Evolutionary conservation across 2,329 filamentous ascomycete species (phyloP), one percentile per base, ranked within the genome.

Genomic region (Monilinia laxa): DNA sequence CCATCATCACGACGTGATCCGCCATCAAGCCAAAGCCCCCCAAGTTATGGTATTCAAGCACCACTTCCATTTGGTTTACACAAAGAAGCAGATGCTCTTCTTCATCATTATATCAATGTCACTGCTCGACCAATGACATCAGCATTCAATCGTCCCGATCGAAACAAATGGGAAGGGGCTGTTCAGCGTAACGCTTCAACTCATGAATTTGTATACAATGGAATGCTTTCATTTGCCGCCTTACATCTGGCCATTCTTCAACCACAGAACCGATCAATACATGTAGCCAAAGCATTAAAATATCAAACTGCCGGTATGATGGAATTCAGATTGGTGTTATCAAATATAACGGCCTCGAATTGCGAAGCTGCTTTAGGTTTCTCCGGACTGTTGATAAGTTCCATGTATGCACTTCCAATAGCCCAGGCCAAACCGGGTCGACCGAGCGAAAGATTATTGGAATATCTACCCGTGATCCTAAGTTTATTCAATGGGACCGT

Each of bases 181-280:
- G 45, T 65, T 28, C 28, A 52, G 28, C 35, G 57, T 2, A 65
- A 42, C 31, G 54, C 55, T 49, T 52, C 54, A 40, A 53, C 35
- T 10, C 55, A 60, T n/a, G 31, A 52, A n/a, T 65, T 52, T 23
- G 55, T 65, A 11, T 65, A 65, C 63, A 52, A 60, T 16, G 63
- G 63, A 16, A 65, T 65, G 31, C 55, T 65, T 18, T 65, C 54
- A 7, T 65, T 65, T 16, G 54, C 63, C 4, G 23, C 63, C 14
- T 45, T 65, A 14, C 63, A 65, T 28, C 55, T 65, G 3, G 63
- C 63, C 4, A 25, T 53, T 31, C 23, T 65, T 0, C 63, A 65
- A 31, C 63, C 63, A 0, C 20, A 49, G 1, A 51, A 60, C 23
- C 55, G 63, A 18, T 16, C n/a, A n/a, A 58, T 20, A 2, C 35